A percentile compares a stretch with the other conserved stretches of the same genome.
phyloP scores from a whole-genome alignment of 176 grass and related monocot species.

The Rhynchospora tenuis region DNA sequence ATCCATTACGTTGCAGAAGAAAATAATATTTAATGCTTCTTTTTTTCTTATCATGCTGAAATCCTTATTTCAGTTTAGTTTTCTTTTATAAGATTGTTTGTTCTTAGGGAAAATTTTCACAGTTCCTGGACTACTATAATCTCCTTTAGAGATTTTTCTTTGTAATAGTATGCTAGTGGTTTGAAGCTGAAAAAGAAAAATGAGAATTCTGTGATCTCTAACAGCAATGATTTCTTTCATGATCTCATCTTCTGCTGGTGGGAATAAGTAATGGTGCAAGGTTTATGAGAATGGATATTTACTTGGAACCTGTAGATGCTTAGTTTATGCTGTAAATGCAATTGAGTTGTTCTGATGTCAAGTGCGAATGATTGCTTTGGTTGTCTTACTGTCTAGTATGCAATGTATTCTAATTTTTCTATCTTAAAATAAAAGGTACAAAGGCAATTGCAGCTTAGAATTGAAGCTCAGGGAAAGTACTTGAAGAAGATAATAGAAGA shows the following conservation, averaged over 20 bases:
- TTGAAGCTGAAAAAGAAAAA: background rate
- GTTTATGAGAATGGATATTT: background rate
- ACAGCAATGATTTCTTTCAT: background rate
- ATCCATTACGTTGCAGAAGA: background rate
- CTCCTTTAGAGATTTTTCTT: background rate
- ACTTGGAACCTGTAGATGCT: background rate
- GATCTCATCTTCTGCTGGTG: background rate
- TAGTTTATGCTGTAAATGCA: background rate
- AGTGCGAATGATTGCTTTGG: background rate
- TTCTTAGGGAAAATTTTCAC: background rate
- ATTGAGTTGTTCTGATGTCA: background rate
- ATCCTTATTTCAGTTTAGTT: background rate
- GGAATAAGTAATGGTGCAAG: background rate
- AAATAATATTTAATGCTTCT: background rate
- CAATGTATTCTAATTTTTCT: constrained; percentile 5
- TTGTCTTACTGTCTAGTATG: background rate
- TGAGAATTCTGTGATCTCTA: background rate
- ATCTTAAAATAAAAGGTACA: constrained; percentile 50
- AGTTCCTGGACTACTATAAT: background rate
- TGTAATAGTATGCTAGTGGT: background rate
- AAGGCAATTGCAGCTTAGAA: constrained; percentile 92
- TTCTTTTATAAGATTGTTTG: background rate
- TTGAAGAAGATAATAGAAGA: constrained; percentile 98
- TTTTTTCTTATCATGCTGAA: background rate
- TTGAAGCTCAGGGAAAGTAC: constrained; percentile 98